A percentile compares a stretch with the other conserved stretches of the same genome.
Evolutionary conservation across 495 filamentous ascomycete species (phyloP).

Genomic region (Aspergillus funiculosus): DNA sequence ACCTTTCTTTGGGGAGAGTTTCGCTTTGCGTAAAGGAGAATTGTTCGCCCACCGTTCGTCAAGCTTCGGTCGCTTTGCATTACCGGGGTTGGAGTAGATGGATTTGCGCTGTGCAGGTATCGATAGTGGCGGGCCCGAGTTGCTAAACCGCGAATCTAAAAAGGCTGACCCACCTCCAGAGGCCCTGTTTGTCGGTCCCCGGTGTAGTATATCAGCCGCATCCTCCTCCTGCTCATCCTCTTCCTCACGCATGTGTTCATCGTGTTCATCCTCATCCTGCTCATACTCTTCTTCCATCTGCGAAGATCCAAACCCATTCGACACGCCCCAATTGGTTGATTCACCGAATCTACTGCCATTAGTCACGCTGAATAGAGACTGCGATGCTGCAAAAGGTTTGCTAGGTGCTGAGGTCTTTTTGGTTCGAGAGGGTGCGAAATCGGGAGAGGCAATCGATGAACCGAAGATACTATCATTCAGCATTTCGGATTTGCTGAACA

Average conservation of each 20-base stretch:
- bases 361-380: constrained; percentile 34
- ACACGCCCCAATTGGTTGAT: constrained; percentile 25
- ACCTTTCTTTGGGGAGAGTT: constrained; percentile 42
- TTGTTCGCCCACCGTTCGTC: constrained; percentile 38
- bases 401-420: constrained; percentile 22
- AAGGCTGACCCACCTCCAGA: constrained; percentile 26
- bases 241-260: constrained; percentile 34
- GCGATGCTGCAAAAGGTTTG: constrained; percentile 24
- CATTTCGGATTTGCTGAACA: constrained; percentile 37
- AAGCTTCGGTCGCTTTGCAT: constrained; percentile 43
- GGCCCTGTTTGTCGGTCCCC: constrained; percentile 19
- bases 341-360: constrained; percentile 42
- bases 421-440: constrained; percentile 33
- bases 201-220: constrained; percentile 19
- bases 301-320: constrained; percentile 29
- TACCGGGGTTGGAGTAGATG: constrained; percentile 39
- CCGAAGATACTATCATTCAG: constrained; percentile 42
- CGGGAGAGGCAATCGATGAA: constrained; percentile 36
- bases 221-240: constrained; percentile 24
- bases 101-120: constrained; percentile 29
- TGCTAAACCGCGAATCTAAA: constrained; percentile 31
- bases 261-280: constrained; percentile 32
- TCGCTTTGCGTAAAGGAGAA: constrained; percentile 35
- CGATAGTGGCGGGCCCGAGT: constrained; percentile 20
- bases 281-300: constrained; percentile 33